These are phyloP conservation scores for Candida stauntonica DNA, from an alignment of 805 yeast genomes.

Conservation along the genomic window DNA sequence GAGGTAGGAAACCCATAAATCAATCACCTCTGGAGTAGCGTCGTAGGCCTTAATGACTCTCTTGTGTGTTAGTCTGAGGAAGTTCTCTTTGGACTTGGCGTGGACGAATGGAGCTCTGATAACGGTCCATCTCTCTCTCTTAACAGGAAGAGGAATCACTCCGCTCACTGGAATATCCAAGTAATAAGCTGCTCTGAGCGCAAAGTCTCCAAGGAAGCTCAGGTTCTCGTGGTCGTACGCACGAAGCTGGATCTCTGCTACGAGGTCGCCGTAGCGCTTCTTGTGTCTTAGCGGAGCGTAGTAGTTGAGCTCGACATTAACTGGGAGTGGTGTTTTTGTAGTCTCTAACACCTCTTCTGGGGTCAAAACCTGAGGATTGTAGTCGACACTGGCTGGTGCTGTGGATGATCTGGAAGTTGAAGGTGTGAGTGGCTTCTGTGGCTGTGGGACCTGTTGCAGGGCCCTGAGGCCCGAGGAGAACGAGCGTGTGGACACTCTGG, in stretches of 20 bases:
- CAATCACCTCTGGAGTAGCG: conserved; percentile 78
- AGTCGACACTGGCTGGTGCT: conserved; percentile 18
- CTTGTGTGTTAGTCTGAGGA: conserved; percentile 79
- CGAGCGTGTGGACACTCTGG: conserved; percentile 8
- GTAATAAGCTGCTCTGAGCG: conserved; percentile 84
- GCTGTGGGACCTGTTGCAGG: conserved; percentile 12
- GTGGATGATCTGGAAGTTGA: conserved; percentile 7
- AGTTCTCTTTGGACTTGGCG: conserved; percentile 92
- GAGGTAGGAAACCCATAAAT: conserved; percentile 73
- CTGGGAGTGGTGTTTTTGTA: conserved; percentile 61
- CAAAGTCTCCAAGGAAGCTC: conserved; percentile 78
- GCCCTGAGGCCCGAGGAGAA: conserved; percentile 11
- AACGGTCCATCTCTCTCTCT: conserved; percentile 88
- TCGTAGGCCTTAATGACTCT: conserved; percentile 76
- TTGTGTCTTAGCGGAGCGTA: conserved; percentile 74
- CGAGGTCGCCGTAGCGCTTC: conserved; percentile 65
- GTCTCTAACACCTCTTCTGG: conserved; percentile 32
- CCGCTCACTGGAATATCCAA: conserved; percentile 83
- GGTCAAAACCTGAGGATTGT: conserved; percentile 35
- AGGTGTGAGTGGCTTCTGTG: conserved; percentile 10
- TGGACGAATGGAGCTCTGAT: conserved; percentile 90
- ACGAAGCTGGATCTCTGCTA: conserved; percentile 71
- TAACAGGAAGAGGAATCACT: conserved; percentile 62
- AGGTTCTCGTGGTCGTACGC: conserved; percentile 68
- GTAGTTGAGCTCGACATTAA: conserved; percentile 76